Evolutionary conservation across 768 basidiomycete species (phyloP).

Genomic region (Sarcodon sp.): DNA sequence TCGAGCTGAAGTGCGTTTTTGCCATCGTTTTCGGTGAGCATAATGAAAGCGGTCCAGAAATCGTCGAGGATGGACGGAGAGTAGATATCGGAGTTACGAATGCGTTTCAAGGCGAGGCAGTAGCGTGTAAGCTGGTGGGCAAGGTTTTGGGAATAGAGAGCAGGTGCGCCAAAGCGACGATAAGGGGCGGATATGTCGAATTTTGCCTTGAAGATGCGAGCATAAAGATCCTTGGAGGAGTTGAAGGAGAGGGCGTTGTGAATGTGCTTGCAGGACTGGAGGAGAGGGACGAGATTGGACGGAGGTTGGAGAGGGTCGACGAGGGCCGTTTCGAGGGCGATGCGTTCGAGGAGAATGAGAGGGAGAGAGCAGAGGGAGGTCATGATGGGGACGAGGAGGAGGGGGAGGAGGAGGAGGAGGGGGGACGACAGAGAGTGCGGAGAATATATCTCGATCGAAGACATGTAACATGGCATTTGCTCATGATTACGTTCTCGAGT

Average conservation of each 20-base stretch:
- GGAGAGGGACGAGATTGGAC: conserved; percentile 30
- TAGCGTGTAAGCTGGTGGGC: conserved; percentile 25
- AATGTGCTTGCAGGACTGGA: conserved; percentile 28
- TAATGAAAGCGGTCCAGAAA: conserved; percentile 36
- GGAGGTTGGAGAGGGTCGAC: conserved; percentile 33
- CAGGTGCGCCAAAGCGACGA: conserved; percentile 34
- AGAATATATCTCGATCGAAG: conserved; percentile 4
- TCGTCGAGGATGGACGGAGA: conserved; percentile 17
- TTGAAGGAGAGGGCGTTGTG: conserved; percentile 20
- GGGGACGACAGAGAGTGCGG: conserved; percentile 3
- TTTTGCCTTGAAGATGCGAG: conserved; percentile 36
- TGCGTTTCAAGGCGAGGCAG: conserved; percentile 16
- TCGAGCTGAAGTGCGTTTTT: conserved; percentile 43
- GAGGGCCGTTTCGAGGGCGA: conserved; percentile 36
- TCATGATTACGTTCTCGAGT: neutral
- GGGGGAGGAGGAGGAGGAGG: neutral
- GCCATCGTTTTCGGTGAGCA: conserved; percentile 59
- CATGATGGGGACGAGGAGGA: conserved; percentile 6
- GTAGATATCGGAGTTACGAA: conserved; percentile 19
- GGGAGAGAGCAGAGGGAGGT: conserved; percentile 21
- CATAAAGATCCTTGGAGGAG: conserved; percentile 28
- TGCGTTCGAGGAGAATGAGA: conserved; percentile 32
- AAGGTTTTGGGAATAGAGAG: conserved; percentile 23
- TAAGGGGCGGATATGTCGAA: conserved; percentile 42
- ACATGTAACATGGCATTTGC: neutral